Percentiles rank a stretch among this genome's conserved stretches.
Evolutionary conservation across 2,329 filamentous ascomycete genomes (phyloP).

Genomic region (Scopulariopsis brevicaulis): DNA sequence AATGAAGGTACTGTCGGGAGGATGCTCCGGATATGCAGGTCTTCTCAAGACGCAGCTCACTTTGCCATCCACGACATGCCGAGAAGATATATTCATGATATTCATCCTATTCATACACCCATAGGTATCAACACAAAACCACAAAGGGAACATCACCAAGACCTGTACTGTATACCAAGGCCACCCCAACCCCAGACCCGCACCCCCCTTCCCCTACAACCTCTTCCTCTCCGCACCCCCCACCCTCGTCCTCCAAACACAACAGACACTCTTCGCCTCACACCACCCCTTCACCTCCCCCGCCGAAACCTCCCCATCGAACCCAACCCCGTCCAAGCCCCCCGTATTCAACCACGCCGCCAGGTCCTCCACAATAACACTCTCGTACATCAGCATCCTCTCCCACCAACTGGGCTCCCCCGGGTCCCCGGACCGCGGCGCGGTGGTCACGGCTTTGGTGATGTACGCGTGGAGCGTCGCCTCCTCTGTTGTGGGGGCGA

Average conservation of each 20-base stretch:
- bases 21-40: no score
- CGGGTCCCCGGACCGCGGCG: constrained; percentile 36
- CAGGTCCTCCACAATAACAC: constrained; percentile 78
- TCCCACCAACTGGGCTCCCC: constrained; percentile 66
- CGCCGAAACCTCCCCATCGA: constrained; percentile 51
- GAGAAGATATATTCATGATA: no score
- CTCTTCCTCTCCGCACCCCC: constrained; percentile 40
- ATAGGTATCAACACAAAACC: no score
- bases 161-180: no score
- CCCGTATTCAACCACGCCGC: constrained; percentile 71
- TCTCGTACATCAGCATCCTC: constrained; percentile 89
- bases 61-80: no score
- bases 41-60: no score
- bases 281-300: constrained; percentile 79
- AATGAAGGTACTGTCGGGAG: no score
- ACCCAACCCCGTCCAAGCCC: constrained; percentile 49
- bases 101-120: no score
- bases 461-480: constrained; percentile 37
- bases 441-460: constrained; percentile 38
- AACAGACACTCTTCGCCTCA: constrained; percentile 76
- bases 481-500: constrained; percentile 28
- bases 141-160: no score
- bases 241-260: constrained; percentile 54
- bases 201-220: not conserved
- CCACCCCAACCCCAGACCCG: not conserved